Conservation (phyloP, 768 basidiomycete species). For the Bullera alba region DNA sequence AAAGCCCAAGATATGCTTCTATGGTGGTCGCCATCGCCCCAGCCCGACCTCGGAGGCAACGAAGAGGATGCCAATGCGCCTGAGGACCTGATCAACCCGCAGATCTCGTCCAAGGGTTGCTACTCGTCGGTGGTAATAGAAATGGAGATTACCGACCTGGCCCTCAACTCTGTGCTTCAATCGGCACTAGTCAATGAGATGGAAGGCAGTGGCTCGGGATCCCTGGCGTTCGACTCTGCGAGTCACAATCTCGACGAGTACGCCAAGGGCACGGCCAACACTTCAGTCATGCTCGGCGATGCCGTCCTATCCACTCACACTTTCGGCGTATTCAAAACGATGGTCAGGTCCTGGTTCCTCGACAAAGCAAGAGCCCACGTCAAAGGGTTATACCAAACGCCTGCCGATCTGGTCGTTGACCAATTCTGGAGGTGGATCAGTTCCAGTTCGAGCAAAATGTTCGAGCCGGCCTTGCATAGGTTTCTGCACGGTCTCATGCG, state of each 20-base stretch:
- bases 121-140: constrained; percentile 92
- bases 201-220: constrained; percentile 80
- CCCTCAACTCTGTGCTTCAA: constrained; percentile 87
- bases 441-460: constrained; percentile 74
- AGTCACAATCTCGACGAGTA: constrained; percentile 88
- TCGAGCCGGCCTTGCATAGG: constrained; percentile 84
- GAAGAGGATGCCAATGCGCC: constrained; percentile 79
- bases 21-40: constrained; percentile 90
- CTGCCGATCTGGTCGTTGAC: constrained; percentile 57
- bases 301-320: constrained; percentile 78
- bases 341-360: constrained; percentile 85
- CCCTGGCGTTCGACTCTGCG: constrained; percentile 87
- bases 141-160: constrained; percentile 80
- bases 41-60: constrained; percentile 86
- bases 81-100: constrained; percentile 69
- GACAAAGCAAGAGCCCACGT: constrained; percentile 64
- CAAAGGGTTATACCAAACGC: constrained; percentile 55
- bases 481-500: constrained; percentile 95
- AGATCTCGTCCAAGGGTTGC: constrained; percentile 74
- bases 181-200: constrained; percentile 93
- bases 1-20: constrained; percentile 81
- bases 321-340: constrained; percentile 72
- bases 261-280: constrained; percentile 58
- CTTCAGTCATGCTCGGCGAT: constrained; percentile 78
- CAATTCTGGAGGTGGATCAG: constrained; percentile 99